Percentiles rank a stretch among this genome's conserved stretches.
These are phyloP conservation scores for Rhodotorula babjevae DNA, from an alignment of 768 basidiomycete species.

Conservation along the genomic window DNA sequence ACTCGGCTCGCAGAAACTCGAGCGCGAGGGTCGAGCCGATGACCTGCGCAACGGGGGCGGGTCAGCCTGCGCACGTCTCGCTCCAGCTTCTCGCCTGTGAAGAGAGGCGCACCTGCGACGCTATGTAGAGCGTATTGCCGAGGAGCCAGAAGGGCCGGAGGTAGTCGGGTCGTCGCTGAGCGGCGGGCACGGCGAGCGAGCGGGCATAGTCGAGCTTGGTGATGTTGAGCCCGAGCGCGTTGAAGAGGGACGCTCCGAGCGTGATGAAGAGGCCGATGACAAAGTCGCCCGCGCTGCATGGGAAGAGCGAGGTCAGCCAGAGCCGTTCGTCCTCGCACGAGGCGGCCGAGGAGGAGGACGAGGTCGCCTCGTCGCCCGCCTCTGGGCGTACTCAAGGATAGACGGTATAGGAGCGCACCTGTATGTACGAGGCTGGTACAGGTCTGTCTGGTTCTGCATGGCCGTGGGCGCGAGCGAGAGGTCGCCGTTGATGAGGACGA, in stretches of 20 bases:
- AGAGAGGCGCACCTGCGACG: conserved; percentile 57
- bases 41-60: conserved; percentile 43
- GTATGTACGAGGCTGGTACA: conserved; percentile 15
- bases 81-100: too few species aligned
- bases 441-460: conserved; percentile 31
- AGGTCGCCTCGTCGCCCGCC: too few species aligned
- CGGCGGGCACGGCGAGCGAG: conserved; percentile 69
- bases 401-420: neutral
- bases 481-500: too few species aligned
- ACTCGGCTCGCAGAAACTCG: conserved; percentile 78
- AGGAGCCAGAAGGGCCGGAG: conserved; percentile 80
- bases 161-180: conserved; percentile 69
- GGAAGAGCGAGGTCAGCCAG: neutral
- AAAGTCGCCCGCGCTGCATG: conserved; percentile 36
- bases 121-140: conserved; percentile 66
- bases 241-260: conserved; percentile 46
- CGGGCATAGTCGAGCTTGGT: conserved; percentile 89
- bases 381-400: too few species aligned
- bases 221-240: conserved; percentile 70
- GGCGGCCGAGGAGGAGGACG: neutral
- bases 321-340: too few species aligned
- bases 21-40: conserved; percentile 81
- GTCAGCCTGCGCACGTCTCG: too few species aligned
- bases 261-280: conserved; percentile 67
- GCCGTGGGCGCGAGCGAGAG: too few species aligned